Conservation (phyloP, 2,329 filamentous ascomycete genomes). For the Leptosphaerulina australis region DNA sequence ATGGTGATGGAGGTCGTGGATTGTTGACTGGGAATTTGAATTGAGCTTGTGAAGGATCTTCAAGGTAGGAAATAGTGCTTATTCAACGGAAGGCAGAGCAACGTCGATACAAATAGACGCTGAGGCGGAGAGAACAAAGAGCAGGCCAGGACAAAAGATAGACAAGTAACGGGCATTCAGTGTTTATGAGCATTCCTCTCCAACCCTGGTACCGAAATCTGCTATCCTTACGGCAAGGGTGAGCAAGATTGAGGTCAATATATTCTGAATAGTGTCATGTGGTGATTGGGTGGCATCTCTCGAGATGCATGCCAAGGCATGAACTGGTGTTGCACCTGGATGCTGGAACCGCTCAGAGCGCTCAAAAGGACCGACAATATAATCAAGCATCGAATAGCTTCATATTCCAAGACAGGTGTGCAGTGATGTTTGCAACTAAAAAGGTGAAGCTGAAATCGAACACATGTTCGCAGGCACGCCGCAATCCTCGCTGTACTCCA, state of each 20-base stretch:
- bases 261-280: neutral
- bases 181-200: neutral
- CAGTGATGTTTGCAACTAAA: conserved; percentile 5
- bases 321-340: conserved; percentile 1
- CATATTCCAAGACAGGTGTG: neutral
- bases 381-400: conserved; percentile 6
- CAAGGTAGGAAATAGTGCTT: no score
- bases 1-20: neutral
- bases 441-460: neutral
- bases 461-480: conserved; percentile 1
- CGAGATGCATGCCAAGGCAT: conserved; percentile 10
- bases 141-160: neutral
- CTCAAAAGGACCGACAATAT: conserved; percentile 6
- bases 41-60: neutral
- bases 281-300: conserved; percentile 8
- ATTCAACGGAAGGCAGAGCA: no score
- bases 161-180: neutral
- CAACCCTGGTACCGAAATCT: neutral
- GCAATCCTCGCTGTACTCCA: neutral
- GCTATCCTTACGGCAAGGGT: neutral
- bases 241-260: conserved; percentile 33
- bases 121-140: neutral
- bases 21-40: neutral
- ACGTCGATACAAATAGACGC: no score
- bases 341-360: neutral